Percentiles rank a stretch among this genome's conserved stretches.
Conservation (phyloP, 179 eudicot species). For the Beta lomatogona region DNA sequence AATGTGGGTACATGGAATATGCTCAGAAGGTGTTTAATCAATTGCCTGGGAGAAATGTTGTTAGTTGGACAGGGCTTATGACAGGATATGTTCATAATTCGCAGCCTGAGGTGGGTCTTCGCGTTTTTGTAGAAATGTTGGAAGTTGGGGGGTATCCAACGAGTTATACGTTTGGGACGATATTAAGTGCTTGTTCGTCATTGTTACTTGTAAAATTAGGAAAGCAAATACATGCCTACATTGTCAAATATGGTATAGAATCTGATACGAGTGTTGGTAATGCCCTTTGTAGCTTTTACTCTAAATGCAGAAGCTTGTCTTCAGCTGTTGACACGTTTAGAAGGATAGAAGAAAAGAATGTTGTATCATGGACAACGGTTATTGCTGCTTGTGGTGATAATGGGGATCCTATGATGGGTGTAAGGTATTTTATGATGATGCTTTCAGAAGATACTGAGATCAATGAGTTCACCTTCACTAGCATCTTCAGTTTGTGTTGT, state of each 20-base stretch:
- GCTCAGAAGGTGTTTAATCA: constrained; percentile 63
- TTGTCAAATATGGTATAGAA: constrained; percentile 54
- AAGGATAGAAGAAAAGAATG: constrained; percentile 61
- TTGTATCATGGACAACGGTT: constrained; percentile 71
- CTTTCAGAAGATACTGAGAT: constrained; percentile 52
- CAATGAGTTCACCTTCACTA: constrained; percentile 70
- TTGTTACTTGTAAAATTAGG: constrained; percentile 48
- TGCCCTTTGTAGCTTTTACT: constrained; percentile 64
- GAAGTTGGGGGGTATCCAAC: constrained; percentile 61
- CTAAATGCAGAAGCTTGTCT: constrained; percentile 49
- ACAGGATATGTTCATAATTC: constrained; percentile 64
- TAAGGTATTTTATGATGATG: constrained; percentile 58
- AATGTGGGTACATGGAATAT: constrained; percentile 57
- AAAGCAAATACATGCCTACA: constrained; percentile 66
- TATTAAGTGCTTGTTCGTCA: constrained; percentile 57
- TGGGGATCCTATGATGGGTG: constrained; percentile 56
- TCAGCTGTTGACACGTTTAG: constrained; percentile 52
- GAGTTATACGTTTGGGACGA: constrained; percentile 57
- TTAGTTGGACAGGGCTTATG: constrained; percentile 77
- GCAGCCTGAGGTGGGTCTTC: constrained; percentile 50
- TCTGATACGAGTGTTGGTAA: constrained; percentile 61
- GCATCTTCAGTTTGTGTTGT: constrained; percentile 64
- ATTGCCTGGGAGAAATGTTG: constrained; percentile 60
- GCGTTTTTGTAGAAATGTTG: constrained; percentile 55
- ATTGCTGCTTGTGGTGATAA: constrained; percentile 70